These are phyloP conservation scores for Austroboletus festivus DNA, from an alignment of 768 basidiomycete species.

Conservation along the genomic window DNA sequence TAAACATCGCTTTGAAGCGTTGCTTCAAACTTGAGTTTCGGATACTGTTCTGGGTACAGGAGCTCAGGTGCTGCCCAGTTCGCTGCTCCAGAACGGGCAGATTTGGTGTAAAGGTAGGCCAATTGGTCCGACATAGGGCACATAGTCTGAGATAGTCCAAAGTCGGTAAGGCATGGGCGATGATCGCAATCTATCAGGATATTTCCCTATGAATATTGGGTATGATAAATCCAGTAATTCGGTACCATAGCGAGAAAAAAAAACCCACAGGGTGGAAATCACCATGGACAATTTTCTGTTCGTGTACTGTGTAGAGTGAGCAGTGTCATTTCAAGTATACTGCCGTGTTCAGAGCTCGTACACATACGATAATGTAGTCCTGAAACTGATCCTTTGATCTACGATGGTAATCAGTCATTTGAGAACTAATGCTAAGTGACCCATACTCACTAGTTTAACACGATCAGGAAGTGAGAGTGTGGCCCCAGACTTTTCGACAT, in stretches of 20 bases:
- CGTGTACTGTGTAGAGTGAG: constrained; percentile 5
- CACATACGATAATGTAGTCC: constrained; percentile 4
- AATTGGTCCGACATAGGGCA: background rate
- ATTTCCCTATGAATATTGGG: background rate
- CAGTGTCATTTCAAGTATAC: background rate
- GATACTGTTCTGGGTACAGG: background rate
- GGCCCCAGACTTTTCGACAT: background rate
- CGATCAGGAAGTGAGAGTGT: background rate
- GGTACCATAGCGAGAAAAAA: background rate
- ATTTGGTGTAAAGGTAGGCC: background rate
- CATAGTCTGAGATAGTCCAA: constrained; percentile 3
- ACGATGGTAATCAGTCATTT: background rate
- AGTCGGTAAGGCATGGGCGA: constrained; percentile 2
- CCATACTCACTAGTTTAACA: constrained; percentile 1
- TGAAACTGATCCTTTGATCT: background rate
- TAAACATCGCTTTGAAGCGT: constrained; percentile 4
- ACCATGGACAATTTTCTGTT: background rate
- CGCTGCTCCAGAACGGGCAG: background rate
- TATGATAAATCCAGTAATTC: background rate
- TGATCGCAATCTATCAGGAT: background rate
- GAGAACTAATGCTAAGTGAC: background rate
- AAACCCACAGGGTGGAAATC: constrained; percentile 8
- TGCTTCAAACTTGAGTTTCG: background rate
- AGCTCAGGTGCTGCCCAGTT: constrained; percentile 6
- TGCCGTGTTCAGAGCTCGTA: background rate